Conservation (phyloP, 2,329 filamentous ascomycete genomes). For the Penicillium psychrosexuale region DNA sequence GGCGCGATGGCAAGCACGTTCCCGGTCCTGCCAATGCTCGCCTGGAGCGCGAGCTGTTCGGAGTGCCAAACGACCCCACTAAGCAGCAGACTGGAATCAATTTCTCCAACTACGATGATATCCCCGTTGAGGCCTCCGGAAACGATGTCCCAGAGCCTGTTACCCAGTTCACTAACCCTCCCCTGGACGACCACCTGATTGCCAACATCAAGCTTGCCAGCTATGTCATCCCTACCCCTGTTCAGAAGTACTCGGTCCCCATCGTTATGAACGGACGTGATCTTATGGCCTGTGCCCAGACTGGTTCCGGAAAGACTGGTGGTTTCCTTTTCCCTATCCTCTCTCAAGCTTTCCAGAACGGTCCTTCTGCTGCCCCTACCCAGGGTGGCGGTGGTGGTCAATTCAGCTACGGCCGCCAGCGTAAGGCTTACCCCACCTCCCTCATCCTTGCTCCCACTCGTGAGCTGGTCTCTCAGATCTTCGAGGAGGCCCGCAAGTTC, state of each 20-base stretch:
- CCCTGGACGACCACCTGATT: conserved; percentile 89
- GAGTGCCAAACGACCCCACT: conserved; percentile 80
- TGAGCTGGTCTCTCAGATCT: conserved; percentile 98
- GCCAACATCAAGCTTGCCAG: conserved; percentile 89
- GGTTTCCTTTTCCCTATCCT: conserved; percentile 99
- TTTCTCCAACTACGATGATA: conserved; percentile 99
- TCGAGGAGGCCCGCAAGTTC: conserved; percentile 96
- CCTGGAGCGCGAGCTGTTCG: conserved; percentile 93
- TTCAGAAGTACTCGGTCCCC: conserved; percentile 99
- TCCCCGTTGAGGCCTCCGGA: conserved; percentile 95
- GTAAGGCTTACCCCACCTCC: conserved; percentile 96
- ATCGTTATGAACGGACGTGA: conserved; percentile 98
- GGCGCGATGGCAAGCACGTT: conserved; percentile 95
- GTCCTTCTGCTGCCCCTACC: conserved; percentile 68
- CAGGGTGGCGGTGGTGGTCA: conserved; percentile 53
- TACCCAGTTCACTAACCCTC: conserved; percentile 85
- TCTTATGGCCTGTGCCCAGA: conserved; percentile 99
- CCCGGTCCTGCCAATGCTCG: conserved; percentile 84
- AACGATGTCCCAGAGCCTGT: conserved; percentile 91
- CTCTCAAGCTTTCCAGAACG: conserved; percentile 91
- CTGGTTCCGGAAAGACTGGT: conserved; percentile 99
- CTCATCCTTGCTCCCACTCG: conserved; percentile 94
- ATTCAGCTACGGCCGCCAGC: conserved; percentile 76
- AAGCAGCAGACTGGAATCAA: conserved; percentile 99
- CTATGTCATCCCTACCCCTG: conserved; percentile 93